A percentile compares a stretch with the other conserved stretches of the same genome.
phyloP scores from a whole-genome alignment of 2,329 filamentous ascomycete genomes.

The Aspergillus phoenicis region DNA sequence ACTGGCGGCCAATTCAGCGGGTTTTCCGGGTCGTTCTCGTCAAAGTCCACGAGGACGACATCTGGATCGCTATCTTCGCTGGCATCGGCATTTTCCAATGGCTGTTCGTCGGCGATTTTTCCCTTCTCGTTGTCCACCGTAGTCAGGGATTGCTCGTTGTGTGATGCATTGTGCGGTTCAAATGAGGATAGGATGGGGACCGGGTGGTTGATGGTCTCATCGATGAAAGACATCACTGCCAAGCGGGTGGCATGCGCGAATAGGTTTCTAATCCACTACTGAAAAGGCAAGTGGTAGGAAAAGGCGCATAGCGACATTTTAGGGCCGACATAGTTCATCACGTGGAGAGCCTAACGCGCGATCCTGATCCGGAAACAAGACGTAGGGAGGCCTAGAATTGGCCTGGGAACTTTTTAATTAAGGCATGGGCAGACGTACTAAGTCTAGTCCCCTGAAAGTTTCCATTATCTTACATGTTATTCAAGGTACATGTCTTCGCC shows the following conservation, averaged over 20 bases:
- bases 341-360: too few relatives aligned
- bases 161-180: neutral
- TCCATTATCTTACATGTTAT: too few relatives aligned
- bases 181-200: neutral
- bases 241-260: neutral
- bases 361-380: too few relatives aligned
- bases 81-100: constrained; percentile 11
- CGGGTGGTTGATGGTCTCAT: neutral
- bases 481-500: too few relatives aligned
- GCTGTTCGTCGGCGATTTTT: constrained; percentile 10
- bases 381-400: too few relatives aligned
- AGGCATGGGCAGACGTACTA: too few relatives aligned
- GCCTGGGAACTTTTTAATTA: too few relatives aligned
- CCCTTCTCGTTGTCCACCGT: constrained; percentile 1
- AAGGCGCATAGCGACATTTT: too few relatives aligned
- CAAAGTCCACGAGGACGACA: constrained; percentile 17
- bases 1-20: constrained; percentile 21
- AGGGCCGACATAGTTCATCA: too few relatives aligned
- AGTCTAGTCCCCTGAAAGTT: too few relatives aligned
- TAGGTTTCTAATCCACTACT: too few relatives aligned
- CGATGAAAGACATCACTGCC: neutral
- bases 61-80: constrained; percentile 15
- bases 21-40: constrained; percentile 18
- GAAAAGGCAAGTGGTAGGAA: neutral
- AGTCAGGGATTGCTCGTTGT: neutral